These are phyloP conservation scores for Mimosa pudica DNA, from an alignment of 306 rosid species.

Conservation along the genomic window DNA sequence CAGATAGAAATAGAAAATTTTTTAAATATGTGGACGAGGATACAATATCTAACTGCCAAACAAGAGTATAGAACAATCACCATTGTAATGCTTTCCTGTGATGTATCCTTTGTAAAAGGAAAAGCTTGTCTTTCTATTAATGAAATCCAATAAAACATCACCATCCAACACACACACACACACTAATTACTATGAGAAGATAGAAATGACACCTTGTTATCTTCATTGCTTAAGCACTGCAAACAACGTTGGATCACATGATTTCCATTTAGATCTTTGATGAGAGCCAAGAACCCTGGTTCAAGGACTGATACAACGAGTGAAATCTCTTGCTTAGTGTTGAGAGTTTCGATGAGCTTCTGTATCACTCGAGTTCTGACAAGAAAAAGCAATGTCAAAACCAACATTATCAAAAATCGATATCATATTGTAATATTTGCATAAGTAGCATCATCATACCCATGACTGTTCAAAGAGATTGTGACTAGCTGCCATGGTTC, in stretches of 20 bases:
- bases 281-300: slow-evolving; percentile 62
- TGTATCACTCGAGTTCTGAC: slow-evolving; percentile 67
- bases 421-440: slow-evolving; percentile 17
- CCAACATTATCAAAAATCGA: background rate
- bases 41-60: slow-evolving; percentile 11
- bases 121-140: slow-evolving; percentile 2
- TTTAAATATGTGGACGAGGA: slow-evolving; percentile 8
- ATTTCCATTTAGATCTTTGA: slow-evolving; percentile 62
- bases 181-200: slow-evolving; percentile 16
- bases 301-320: slow-evolving; percentile 54
- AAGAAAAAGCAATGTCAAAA: slow-evolving; percentile 22
- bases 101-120: slow-evolving; percentile 12
- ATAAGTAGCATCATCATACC: slow-evolving; percentile 44
- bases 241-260: slow-evolving; percentile 69
- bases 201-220: slow-evolving; percentile 47
- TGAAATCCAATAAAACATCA: slow-evolving; percentile 1
- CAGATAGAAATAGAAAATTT: background rate
- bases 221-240: slow-evolving; percentile 54
- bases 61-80: slow-evolving; percentile 3
- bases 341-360: slow-evolving; percentile 65
- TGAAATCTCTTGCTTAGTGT: slow-evolving; percentile 51
- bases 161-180: background rate
- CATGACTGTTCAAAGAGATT: slow-evolving; percentile 59
- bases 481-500: slow-evolving; percentile 54
- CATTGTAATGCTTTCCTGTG: slow-evolving; percentile 4